phyloP scores from a whole-genome alignment of 768 basidiomycete genomes.

The Boletus reticulatus region DNA sequence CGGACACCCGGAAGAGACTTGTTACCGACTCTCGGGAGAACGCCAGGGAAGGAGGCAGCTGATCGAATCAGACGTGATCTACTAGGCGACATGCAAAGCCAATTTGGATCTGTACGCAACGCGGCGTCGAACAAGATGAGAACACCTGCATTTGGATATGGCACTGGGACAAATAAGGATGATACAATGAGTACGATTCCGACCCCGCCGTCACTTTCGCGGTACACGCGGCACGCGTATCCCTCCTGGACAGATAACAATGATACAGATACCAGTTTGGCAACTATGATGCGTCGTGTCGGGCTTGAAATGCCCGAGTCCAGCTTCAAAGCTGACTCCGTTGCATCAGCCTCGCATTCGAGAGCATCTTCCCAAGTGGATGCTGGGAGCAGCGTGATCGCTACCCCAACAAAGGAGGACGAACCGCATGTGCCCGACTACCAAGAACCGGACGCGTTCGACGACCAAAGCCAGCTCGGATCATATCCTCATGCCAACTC shows the following conservation, averaged over 20 bases:
- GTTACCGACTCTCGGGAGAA: constrained; percentile 47
- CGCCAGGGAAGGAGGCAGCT: constrained; percentile 73
- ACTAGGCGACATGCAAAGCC: constrained; percentile 51
- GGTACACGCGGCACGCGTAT: constrained; percentile 51
- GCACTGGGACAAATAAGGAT: constrained; percentile 32
- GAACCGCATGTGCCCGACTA: constrained; percentile 24
- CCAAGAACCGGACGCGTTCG: constrained; percentile 23
- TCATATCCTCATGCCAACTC: constrained; percentile 13
- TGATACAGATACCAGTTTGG: constrained; percentile 56
- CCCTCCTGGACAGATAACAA: constrained; percentile 40
- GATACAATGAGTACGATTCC: constrained; percentile 69
- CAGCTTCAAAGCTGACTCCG: constrained; percentile 15
- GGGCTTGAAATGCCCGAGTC: constrained; percentile 45
- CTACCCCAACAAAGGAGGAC: neutral
- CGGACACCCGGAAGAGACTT: constrained; percentile 66
- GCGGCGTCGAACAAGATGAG: constrained; percentile 18
- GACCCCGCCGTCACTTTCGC: constrained; percentile 67
- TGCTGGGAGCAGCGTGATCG: neutral
- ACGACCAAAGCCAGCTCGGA: constrained; percentile 18
- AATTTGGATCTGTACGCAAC: constrained; percentile 18
- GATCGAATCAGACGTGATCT: constrained; percentile 65
- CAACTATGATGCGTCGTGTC: constrained; percentile 67
- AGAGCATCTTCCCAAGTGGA: constrained; percentile 7
- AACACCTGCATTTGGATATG: constrained; percentile 31
- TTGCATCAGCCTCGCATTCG: constrained; percentile 11